Evolutionary conservation across 441 rosid species (phyloP).

Genomic region (Gossypium laxum): DNA sequence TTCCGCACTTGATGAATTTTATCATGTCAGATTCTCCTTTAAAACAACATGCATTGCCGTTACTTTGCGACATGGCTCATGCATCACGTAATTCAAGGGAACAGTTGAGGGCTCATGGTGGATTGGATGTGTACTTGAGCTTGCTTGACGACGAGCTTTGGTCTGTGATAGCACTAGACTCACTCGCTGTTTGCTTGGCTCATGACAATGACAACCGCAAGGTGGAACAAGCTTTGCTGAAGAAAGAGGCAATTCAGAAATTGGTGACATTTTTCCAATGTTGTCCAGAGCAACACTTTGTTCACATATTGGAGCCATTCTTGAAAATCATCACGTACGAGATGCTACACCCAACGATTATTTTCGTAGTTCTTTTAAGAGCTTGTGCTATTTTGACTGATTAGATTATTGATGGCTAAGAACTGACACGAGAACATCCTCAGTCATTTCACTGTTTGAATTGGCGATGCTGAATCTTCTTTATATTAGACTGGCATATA

Average conservation of each 20-base stretch:
- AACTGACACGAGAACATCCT: background rate
- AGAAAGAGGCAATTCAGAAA: constrained; percentile 75
- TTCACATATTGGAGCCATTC: constrained; percentile 93
- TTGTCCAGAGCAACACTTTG: constrained; percentile 90
- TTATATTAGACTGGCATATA: background rate
- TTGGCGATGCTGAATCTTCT: no score
- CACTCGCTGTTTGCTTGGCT: constrained; percentile 89
- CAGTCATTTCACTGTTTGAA: background rate
- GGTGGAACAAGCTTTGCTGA: constrained; percentile 86
- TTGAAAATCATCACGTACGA: constrained; percentile 85
- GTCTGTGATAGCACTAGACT: constrained; percentile 89
- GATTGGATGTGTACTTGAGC: constrained; percentile 31
- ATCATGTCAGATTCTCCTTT: constrained; percentile 67
- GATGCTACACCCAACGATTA: background rate
- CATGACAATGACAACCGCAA: constrained; percentile 36
- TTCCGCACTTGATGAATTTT: constrained; percentile 85
- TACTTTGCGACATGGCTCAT: constrained; percentile 49
- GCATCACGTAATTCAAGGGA: constrained; percentile 2
- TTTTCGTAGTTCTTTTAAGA: background rate
- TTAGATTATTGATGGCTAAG: background rate
- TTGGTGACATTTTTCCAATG: constrained; percentile 80
- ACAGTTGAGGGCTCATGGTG: constrained; percentile 5
- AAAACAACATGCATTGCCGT: constrained; percentile 75
- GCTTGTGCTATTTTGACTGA: background rate
- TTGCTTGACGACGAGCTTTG: constrained; percentile 77